These are phyloP conservation scores for Cerioporus squamosus DNA, from an alignment of 1,284 basidiomycete species.

Conservation along the genomic window DNA sequence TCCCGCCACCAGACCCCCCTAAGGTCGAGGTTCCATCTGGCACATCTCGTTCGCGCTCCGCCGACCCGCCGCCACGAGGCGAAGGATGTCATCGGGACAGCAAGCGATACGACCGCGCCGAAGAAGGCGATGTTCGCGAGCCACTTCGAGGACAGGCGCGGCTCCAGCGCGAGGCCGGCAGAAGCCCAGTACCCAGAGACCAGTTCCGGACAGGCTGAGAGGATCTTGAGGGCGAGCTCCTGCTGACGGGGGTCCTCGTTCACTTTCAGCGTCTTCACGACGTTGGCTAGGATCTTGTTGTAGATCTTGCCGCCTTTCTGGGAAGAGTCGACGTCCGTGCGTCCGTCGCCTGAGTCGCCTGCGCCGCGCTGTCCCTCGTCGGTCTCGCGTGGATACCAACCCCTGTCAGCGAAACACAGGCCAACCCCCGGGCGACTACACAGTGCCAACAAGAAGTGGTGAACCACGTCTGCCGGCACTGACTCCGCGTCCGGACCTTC, in stretches of 20 bases:
- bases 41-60: too few relatives aligned
- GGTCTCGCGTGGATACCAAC: constrained; percentile 85
- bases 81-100: constrained; percentile 72
- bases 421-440: constrained; percentile 84
- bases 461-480: constrained; percentile 79
- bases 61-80: too few relatives aligned
- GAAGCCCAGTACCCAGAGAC: constrained; percentile 83
- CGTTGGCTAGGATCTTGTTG: constrained; percentile 84
- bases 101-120: constrained; percentile 75
- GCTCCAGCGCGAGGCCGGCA: constrained; percentile 80
- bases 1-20: too few relatives aligned
- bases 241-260: constrained; percentile 88
- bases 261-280: constrained; percentile 76
- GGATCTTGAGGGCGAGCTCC: constrained; percentile 81
- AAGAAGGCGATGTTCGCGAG: constrained; percentile 86
- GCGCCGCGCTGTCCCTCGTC: constrained; percentile 34
- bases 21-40: too few relatives aligned
- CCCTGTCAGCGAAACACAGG: constrained; percentile 87
- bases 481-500: constrained; percentile 59
- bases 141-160: constrained; percentile 88
- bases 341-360: constrained; percentile 32
- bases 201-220: constrained; percentile 85
- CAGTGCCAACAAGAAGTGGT: constrained; percentile 89
- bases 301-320: constrained; percentile 57
- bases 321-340: constrained; percentile 42